Evolutionary conservation across 2,329 filamentous ascomycete genomes (phyloP), one percentile per base, ranked within the genome.

Genomic region (Hymenoscyphus scutula): DNA sequence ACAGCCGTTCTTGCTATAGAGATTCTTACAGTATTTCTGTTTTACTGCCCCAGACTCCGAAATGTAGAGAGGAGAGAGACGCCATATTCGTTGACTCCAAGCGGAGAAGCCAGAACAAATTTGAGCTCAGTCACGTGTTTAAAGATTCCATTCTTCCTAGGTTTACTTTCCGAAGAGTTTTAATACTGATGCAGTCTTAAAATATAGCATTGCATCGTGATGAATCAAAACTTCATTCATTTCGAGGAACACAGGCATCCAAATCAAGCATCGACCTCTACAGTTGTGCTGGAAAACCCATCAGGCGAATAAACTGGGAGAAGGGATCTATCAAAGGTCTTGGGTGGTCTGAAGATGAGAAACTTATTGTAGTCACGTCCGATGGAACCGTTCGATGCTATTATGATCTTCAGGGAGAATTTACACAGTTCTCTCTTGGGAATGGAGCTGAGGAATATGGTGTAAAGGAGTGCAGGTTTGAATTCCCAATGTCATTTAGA

Each of bases 311-410:
- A 68, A 85, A 89, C 74, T 98, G 94, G 93, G 94, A 98, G 71
- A 91, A 93, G 77, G 91, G 91, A 54, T 81, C 87, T 2, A 91
- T 99, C 73, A 90, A 89, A 75, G 92, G 91, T 1, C 82, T 99
- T 23, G 95, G 95, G 37, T 99, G 95, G 95, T 97, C 93, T 23
- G 94, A 97, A 72, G 92, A 97, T 68, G 95, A 99, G 80, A 89
- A 90, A 74, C 82, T 99, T 55, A 80, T 99, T 3, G 89, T 97
- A 0, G 87, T 98, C 58, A 91, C 92, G 10, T 85, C 90, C 59
- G 94, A 99, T 73, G 95, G 95, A 27, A 94, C 88, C 1, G 94
- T 98, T 53, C 84, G 93, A 64, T 95, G 92, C 75, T 87, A 92
- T 73, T 87, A 92, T 74, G 91, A 95, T 72, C 79, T 99, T n/a